phyloP scores from a whole-genome alignment of 345 rosid genomes.

The Erucastrum elatum region DNA sequence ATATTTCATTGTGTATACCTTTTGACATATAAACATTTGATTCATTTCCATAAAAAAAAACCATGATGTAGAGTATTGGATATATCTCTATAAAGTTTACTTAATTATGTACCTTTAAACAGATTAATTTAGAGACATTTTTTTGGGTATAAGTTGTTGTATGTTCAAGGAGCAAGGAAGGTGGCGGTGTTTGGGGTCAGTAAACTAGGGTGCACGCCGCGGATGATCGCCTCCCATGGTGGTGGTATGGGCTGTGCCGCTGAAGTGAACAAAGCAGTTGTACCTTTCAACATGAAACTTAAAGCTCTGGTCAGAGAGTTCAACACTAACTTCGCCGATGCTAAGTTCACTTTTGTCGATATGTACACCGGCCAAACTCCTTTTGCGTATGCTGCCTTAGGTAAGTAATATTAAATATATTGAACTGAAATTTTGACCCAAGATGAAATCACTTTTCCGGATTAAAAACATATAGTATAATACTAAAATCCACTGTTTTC shows the following conservation, averaged over 20 bases:
- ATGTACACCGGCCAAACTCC: slow-evolving; percentile 7
- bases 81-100: neutral
- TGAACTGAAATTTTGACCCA: neutral
- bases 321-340: slow-evolving; percentile 29
- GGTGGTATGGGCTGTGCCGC: slow-evolving; percentile 36
- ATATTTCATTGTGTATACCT: neutral
- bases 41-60: neutral
- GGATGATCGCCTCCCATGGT: slow-evolving; percentile 19
- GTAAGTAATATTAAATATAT: slow-evolving; percentile 2
- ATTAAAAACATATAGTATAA: neutral
- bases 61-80: neutral
- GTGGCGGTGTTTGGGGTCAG: slow-evolving; percentile 44
- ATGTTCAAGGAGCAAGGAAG: slow-evolving; percentile 40
- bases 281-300: slow-evolving; percentile 40
- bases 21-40: neutral
- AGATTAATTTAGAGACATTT: neutral
- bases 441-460: neutral
- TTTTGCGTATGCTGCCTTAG: slow-evolving; percentile 24
- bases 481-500: neutral
- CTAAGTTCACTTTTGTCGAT: slow-evolving; percentile 44
- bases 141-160: slow-evolving; percentile 22
- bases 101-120: neutral
- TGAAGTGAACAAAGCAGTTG: slow-evolving; percentile 31
- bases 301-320: slow-evolving; percentile 35
- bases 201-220: slow-evolving; percentile 46